Evolutionary conservation across 371 early-diverging fungal genomes (phyloP).

Genomic region (Circinella umbellata): DNA sequence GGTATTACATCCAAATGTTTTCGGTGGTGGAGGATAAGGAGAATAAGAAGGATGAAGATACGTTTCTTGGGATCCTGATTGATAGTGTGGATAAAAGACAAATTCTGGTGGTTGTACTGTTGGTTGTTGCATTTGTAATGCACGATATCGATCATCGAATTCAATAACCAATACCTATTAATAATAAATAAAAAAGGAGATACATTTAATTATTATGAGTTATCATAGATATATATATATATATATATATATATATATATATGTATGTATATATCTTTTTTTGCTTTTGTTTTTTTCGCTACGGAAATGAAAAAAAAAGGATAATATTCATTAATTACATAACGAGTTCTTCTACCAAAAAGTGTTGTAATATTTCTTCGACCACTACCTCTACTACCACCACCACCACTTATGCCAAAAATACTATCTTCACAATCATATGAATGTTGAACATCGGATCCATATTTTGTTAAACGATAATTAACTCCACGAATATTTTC

Average conservation of each 20-base stretch:
- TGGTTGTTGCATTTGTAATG: conserved; percentile 17
- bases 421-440: conserved; percentile 1
- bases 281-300: too few species aligned
- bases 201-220: too few species aligned
- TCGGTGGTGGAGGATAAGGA: background rate
- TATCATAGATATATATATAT: background rate
- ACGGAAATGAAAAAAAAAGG: background rate
- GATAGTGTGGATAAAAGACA: background rate
- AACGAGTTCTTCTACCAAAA: conserved; percentile 2
- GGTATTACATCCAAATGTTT: too few species aligned
- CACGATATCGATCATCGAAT: conserved; percentile 42
- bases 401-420: background rate
- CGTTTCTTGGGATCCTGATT: background rate
- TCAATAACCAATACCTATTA: conserved; percentile 38
- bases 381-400: background rate
- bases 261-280: background rate
- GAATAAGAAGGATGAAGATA: too few species aligned
- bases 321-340: conserved; percentile 2
- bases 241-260: background rate
- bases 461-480: conserved; percentile 36
- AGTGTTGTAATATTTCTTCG: background rate
- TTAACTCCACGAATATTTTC: conserved; percentile 54
- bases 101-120: conserved; percentile 1
- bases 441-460: background rate
- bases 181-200: background rate